Evolutionary conservation across 202 grass and related monocot genomes (phyloP).

Genomic region (Elaeis oleifera): DNA sequence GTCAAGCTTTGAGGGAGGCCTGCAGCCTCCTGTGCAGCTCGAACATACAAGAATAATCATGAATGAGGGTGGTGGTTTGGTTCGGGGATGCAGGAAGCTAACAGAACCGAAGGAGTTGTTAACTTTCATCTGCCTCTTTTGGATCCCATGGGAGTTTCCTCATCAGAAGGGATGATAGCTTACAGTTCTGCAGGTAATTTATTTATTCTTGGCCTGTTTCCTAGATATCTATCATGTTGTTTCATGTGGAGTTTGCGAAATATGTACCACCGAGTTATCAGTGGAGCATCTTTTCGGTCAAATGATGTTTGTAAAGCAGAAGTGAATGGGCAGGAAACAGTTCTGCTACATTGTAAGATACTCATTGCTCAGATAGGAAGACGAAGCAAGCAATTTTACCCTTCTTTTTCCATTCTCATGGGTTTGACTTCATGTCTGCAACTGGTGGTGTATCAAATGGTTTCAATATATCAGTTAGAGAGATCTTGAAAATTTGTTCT

Average conservation of each 20-base stretch:
- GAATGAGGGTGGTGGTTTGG: slow-evolving; percentile 14
- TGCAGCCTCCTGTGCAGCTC: background rate
- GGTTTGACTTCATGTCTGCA: background rate
- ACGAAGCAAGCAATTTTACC: slow-evolving; percentile 31
- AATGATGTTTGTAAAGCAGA: slow-evolving; percentile 56
- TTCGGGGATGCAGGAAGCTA: slow-evolving; percentile 25
- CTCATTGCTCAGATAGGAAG: slow-evolving; percentile 50
- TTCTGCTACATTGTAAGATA: slow-evolving; percentile 47
- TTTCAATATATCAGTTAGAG: background rate
- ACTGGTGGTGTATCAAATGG: background rate
- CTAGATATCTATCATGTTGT: slow-evolving; percentile 44
- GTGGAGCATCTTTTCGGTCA: slow-evolving; percentile 48
- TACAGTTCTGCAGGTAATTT: slow-evolving; percentile 55
- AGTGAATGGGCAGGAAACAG: slow-evolving; percentile 42
- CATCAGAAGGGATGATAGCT: slow-evolving; percentile 33
- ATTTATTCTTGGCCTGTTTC: slow-evolving; percentile 59
- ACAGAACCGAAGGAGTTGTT: slow-evolving; percentile 10
- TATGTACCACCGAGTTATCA: slow-evolving; percentile 42
- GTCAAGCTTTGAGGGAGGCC: background rate
- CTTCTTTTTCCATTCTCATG: slow-evolving; percentile 1
- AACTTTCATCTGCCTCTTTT: slow-evolving; percentile 32
- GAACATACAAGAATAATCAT: background rate
- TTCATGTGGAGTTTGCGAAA: slow-evolving; percentile 55
- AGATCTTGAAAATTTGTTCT: too few species aligned
- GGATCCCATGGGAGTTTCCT: slow-evolving; percentile 19